Evolutionary conservation across 352 stramenopile genomes (phyloP), one percentile per base, ranked within the genome.

Genomic region (Thalassiosira mediterranea): DNA sequence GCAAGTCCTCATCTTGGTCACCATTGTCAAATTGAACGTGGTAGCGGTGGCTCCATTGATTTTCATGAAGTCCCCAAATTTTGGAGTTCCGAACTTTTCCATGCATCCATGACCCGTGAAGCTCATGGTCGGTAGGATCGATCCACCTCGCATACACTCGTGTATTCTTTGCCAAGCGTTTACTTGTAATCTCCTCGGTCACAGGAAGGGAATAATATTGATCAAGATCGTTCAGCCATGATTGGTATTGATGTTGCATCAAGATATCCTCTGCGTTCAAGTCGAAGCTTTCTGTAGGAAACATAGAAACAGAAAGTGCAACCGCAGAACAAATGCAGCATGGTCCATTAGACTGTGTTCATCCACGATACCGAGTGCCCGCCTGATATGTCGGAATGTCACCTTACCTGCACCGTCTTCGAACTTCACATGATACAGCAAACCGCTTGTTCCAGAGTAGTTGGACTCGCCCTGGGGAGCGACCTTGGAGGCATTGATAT

Each of bases 401-500:
- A n/a, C n/a, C n/a, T n/a, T n/a, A n/a, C n/a, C 65, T 52, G 53
- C 54, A 28, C 56, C 74, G 76, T 83, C 74, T 21, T 77, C 66
- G 57, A 83, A 83, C 53, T 60, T 71, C 13, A 83, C 60, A 29
- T 78, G 47, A 34, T 83, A 78, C n/a, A 77, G 46, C 17, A 83
- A 48, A 48, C 25, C 60, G 5, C 66, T 60, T 40, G 71, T 53
- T 17, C 47, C 56, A 25, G 29, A 62, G n/a, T 28, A 21, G 19
- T 65, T 62, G 3, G 32, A 40, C 38, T 71, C 40, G 52, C 57
- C 56, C 31, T 76, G 59, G 15, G 51, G 58, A 44, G 59, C 49
- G 15, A 81, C 25, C 38, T 51, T 76, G 10, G 64, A 81, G 4
- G 58, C 56, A 31, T 69, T 44, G 17, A 83, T 46, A 37, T 56